Evolutionary conservation across 805 yeast species (phyloP).

Genomic region (Cyberlindnera mississippiensis): DNA sequence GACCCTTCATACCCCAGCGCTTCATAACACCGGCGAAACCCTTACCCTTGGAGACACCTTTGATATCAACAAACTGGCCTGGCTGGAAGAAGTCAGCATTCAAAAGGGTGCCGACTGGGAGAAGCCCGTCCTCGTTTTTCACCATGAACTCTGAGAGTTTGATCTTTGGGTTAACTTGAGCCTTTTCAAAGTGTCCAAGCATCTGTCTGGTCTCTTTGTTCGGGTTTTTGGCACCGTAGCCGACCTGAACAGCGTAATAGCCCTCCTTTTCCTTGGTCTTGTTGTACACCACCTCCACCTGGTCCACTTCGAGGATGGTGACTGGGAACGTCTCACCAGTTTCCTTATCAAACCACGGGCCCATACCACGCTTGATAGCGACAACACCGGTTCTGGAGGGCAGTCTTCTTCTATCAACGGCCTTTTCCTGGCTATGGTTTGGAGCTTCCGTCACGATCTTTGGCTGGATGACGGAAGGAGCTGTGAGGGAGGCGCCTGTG

Average conservation of each 20-base stretch:
- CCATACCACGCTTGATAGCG: slow-evolving; percentile 87
- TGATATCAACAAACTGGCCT: slow-evolving; percentile 82
- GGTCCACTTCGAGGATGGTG: slow-evolving; percentile 82
- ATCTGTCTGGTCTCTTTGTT: slow-evolving; percentile 59
- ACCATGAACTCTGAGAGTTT: slow-evolving; percentile 77
- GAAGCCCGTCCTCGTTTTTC: slow-evolving; percentile 55
- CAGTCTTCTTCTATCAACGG: slow-evolving; percentile 68
- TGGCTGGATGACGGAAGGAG: slow-evolving; percentile 32
- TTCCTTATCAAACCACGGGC: slow-evolving; percentile 65
- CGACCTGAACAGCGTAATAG: slow-evolving; percentile 81
- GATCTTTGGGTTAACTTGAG: slow-evolving; percentile 80
- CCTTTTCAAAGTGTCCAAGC: slow-evolving; percentile 75
- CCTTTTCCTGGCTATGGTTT: slow-evolving; percentile 63
- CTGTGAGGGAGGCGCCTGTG: slow-evolving; percentile 33
- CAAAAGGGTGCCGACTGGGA: slow-evolving; percentile 74
- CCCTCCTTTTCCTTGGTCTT: slow-evolving; percentile 74
- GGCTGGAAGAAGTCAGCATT: slow-evolving; percentile 77
- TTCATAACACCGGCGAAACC: slow-evolving; percentile 99
- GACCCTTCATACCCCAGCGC: slow-evolving; percentile 85
- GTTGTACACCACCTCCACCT: slow-evolving; percentile 78
- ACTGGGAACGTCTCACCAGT: slow-evolving; percentile 74
- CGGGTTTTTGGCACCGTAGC: slow-evolving; percentile 66
- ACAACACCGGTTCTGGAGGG: slow-evolving; percentile 79
- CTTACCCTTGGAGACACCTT: slow-evolving; percentile 83
- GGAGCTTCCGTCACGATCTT: slow-evolving; percentile 41